A percentile compares a stretch with the other conserved stretches of the same genome.
phyloP scores from a whole-genome alignment of 2,329 filamentous ascomycete genomes.

The Waltergamsia citrina region DNA sequence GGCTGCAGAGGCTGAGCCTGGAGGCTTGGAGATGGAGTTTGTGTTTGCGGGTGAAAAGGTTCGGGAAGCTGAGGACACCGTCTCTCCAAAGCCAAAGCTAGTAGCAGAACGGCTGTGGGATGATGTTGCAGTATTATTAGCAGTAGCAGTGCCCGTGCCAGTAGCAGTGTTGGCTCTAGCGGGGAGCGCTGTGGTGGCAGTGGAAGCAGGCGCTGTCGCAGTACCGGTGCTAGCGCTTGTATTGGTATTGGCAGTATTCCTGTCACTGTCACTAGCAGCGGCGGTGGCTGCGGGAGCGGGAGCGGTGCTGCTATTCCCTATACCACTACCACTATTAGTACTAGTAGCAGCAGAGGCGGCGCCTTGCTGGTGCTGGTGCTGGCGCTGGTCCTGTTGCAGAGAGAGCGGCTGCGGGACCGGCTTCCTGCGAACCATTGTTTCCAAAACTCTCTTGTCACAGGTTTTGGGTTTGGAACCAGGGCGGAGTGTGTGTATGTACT shows the following conservation, averaged over 20 bases:
- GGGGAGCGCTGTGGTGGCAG: slow-evolving; percentile 8
- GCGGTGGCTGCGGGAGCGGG: slow-evolving; percentile 1
- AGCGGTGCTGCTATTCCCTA: slow-evolving; percentile 23
- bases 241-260: not conserved
- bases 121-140: too few relatives aligned
- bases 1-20: slow-evolving; percentile 18
- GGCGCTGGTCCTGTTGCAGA: too few relatives aligned
- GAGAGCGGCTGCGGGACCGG: slow-evolving; percentile 49
- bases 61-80: slow-evolving; percentile 9
- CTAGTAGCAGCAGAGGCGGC: too few relatives aligned
- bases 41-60: slow-evolving; percentile 21
- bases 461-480: not conserved
- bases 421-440: slow-evolving; percentile 42
- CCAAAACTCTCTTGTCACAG: not conserved
- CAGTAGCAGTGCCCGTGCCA: too few relatives aligned
- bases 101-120: too few relatives aligned
- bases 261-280: not conserved
- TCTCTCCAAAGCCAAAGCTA: too few relatives aligned
- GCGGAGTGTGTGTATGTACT: not conserved
- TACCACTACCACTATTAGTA: too few relatives aligned
- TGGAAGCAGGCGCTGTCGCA: not conserved
- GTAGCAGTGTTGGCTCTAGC: too few relatives aligned
- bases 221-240: slow-evolving; percentile 1
- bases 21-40: slow-evolving; percentile 29
- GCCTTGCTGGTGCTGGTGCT: too few relatives aligned